These are phyloP conservation scores for Diaporthe sp. DNA, from an alignment of 2,329 filamentous ascomycete species.

Conservation along the genomic window DNA sequence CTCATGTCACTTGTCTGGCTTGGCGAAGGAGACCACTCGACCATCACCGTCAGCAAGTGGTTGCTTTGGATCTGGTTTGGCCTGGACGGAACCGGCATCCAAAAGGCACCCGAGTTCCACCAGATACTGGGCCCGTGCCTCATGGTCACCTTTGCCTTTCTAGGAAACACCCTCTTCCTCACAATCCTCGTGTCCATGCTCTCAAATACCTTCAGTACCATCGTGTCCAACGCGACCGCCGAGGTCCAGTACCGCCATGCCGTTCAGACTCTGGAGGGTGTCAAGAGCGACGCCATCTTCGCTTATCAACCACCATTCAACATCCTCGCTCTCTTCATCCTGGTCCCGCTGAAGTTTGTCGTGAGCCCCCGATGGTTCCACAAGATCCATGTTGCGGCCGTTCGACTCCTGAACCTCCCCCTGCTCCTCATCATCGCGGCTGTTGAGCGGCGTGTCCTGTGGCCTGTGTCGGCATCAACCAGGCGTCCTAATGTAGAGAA, in stretches of 20 bases:
- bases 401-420: conserved; percentile 82
- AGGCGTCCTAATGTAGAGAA: not conserved
- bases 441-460: conserved; percentile 78
- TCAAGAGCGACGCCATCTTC: conserved; percentile 87
- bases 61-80: conserved; percentile 97
- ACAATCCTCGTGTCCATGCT: conserved; percentile 91
- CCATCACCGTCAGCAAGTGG: conserved; percentile 86
- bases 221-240: conserved; percentile 82
- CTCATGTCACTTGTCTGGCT: conserved; percentile 85
- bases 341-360: conserved; percentile 84
- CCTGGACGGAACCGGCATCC: conserved; percentile 78
- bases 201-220: conserved; percentile 85
- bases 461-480: conserved; percentile 57
- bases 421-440: conserved; percentile 79
- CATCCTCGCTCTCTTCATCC: conserved; percentile 79
- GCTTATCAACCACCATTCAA: conserved; percentile 89
- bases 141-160: conserved; percentile 87
- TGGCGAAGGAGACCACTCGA: conserved; percentile 72
- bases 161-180: conserved; percentile 90
- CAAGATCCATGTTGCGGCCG: conserved; percentile 85
- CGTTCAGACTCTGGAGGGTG: conserved; percentile 86
- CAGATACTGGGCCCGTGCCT: conserved; percentile 82
- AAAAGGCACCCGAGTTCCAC: conserved; percentile 78
- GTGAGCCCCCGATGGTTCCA: conserved; percentile 89
- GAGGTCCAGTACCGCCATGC: conserved; percentile 87